A percentile compares a stretch with the other conserved stretches of the same genome.
phyloP scores from a whole-genome alignment of 768 basidiomycete genomes.

The Suillus paluster region DNA sequence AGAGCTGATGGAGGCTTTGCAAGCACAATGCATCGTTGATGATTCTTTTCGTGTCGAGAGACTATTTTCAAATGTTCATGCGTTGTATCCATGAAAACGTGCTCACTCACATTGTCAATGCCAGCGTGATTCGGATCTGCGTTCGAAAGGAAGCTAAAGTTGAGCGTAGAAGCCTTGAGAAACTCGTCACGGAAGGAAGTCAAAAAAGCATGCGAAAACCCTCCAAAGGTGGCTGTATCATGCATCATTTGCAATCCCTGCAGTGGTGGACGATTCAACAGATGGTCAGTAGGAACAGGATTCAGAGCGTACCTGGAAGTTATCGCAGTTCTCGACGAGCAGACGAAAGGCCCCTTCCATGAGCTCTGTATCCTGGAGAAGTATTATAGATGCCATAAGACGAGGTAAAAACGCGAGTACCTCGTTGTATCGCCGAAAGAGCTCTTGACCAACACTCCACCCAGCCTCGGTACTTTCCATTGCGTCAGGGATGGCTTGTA shows the following conservation, averaged over 20 bases:
- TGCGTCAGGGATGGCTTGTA: constrained; percentile 66
- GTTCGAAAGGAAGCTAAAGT: constrained; percentile 62
- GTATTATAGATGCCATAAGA: constrained; percentile 5
- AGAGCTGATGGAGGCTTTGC: constrained; percentile 51
- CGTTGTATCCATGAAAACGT: constrained; percentile 7
- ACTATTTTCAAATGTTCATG: constrained; percentile 33
- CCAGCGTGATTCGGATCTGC: constrained; percentile 37
- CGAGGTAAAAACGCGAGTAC: constrained; percentile 40
- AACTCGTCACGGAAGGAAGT: constrained; percentile 70
- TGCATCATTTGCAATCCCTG: constrained; percentile 75
- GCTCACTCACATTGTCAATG: constrained; percentile 49
- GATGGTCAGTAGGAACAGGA: not conserved
- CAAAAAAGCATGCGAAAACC: constrained; percentile 64
- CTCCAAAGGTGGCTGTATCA: constrained; percentile 66
- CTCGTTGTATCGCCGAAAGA: constrained; percentile 58
- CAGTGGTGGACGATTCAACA: constrained; percentile 1
- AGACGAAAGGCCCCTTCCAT: constrained; percentile 72
- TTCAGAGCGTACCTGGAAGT: constrained; percentile 57
- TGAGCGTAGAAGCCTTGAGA: constrained; percentile 59
- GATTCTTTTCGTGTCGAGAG: constrained; percentile 42
- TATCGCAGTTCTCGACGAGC: constrained; percentile 77
- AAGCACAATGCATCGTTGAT: constrained; percentile 70
- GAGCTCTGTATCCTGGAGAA: constrained; percentile 56
- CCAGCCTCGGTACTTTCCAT: constrained; percentile 54
- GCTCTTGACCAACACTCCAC: constrained; percentile 58